Base-by-base conservation (phyloP, 768 basidiomycete genomes). In the Asterophora parasitica region DNA sequence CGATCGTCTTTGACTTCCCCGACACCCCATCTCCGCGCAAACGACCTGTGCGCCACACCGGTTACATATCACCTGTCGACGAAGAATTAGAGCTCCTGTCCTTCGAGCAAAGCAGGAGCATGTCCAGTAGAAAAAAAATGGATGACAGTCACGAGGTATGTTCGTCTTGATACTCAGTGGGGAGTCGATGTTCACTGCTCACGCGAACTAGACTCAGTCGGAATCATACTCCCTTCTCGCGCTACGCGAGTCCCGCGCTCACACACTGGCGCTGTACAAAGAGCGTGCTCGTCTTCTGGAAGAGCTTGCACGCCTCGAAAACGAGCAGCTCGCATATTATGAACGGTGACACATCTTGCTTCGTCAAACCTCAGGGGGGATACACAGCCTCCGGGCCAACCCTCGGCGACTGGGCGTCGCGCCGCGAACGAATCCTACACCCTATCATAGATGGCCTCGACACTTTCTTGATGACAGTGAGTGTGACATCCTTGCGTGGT, bases 211-310 rank as follows among this genome's bases (percentile, higher is more conserved):
- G 41, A 35, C 44, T 26, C 40, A 27, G 27, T 17, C 34, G 20
- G 51, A 55, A 33, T 7, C 32, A 4, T 39, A 54, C 16, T 42
- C 47, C 1, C 20, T 52, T 15, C 34, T 34, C 4, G 47, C 50
- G 5, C 32, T 59, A 8, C 50, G 55, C 33, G 56, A 63, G 42
- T 64, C 67, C 33, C 62, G 64, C 16, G 61, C 57, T 13, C 69
- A 73, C 31, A 81, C 78, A 1, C 62, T 76, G 13, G 67, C 74
- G 10, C 68, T 86, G 6, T 50, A 84, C 13, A 74, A 77, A 12
- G 79, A 85, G 53, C 77, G 83, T 0, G 80, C 82, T 0, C 65
- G 71, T 32, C 58, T 85, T 17, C 60, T 82, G 36, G 73, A 71
- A 4, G 78, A 81, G 58, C 59, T 85, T 9, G 79, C 81, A 0